Evolutionary conservation across 345 rosid genomes (phyloP).

Genomic region (Euclidium syriacum): DNA sequence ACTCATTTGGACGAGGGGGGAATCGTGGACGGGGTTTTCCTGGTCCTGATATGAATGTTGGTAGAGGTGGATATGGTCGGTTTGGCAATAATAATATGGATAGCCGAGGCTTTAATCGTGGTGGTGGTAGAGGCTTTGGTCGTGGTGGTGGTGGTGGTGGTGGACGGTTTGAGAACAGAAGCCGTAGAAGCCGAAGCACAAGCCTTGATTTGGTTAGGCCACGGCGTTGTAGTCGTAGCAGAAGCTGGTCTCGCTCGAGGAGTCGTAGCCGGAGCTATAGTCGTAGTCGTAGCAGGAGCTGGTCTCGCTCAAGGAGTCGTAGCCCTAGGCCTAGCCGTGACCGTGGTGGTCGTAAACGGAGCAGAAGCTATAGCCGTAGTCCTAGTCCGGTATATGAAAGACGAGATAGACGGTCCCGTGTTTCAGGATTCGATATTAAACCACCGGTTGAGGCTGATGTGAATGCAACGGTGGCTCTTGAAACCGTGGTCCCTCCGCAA

Average conservation of each 20-base stretch:
- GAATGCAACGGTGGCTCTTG: not conserved
- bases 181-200: slow-evolving; percentile 72
- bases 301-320: slow-evolving; percentile 44
- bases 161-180: slow-evolving; percentile 74
- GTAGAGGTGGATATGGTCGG: slow-evolving; percentile 61
- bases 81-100: slow-evolving; percentile 45
- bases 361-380: slow-evolving; percentile 55
- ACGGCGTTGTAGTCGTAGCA: slow-evolving; percentile 39
- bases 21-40: slow-evolving; percentile 62
- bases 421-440: slow-evolving; percentile 32
- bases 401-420: slow-evolving; percentile 33
- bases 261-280: slow-evolving; percentile 44
- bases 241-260: too few relatives aligned
- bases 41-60: slow-evolving; percentile 48
- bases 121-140: slow-evolving; percentile 63
- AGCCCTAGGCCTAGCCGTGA: slow-evolving; percentile 42
- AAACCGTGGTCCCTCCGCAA: not conserved
- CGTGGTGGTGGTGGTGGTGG: slow-evolving; percentile 33
- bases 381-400: slow-evolving; percentile 43
- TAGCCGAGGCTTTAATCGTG: slow-evolving; percentile 60
- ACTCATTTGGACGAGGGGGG: slow-evolving; percentile 55
- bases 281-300: slow-evolving; percentile 40
- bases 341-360: slow-evolving; percentile 34
- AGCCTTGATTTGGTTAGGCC: slow-evolving; percentile 70
- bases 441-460: slow-evolving; percentile 15